Evolutionary conservation across 495 filamentous ascomycete species (phyloP).

Genomic region (Paragyromitra xinjiangensis): DNA sequence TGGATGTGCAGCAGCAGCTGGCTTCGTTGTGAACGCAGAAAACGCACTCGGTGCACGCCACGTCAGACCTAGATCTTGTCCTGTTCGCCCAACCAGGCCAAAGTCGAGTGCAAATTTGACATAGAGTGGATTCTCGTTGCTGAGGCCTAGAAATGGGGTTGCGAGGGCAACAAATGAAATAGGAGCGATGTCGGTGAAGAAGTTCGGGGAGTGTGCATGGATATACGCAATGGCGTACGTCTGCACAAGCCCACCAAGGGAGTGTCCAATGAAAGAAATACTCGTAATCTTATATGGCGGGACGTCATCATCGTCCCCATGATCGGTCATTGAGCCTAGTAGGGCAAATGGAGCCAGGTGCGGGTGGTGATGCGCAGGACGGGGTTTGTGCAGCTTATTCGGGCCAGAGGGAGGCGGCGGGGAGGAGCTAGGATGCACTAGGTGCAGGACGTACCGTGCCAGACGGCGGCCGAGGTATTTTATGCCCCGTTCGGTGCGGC

Average conservation of each 20-base stretch:
- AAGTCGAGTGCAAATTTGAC: conserved; percentile 97
- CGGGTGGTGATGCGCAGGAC: conserved; percentile 51
- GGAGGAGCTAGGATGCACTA: conserved; percentile 92
- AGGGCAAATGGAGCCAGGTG: conserved; percentile 40
- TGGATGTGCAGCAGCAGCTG: conserved; percentile 19
- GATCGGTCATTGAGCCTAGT: neutral
- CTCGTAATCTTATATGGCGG: conserved; percentile 86
- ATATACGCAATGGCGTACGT: conserved; percentile 98
- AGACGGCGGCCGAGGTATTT: conserved; percentile 95
- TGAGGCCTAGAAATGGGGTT: conserved; percentile 88
- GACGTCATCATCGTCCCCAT: conserved; percentile 57
- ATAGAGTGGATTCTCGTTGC: conserved; percentile 96
- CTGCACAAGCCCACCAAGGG: conserved; percentile 88
- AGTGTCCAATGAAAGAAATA: conserved; percentile 95
- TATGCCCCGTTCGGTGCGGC: conserved; percentile 90
- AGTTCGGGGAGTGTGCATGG: conserved; percentile 89
- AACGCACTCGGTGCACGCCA: conserved; percentile 80
- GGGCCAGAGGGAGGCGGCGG: conserved; percentile 70
- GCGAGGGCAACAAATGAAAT: conserved; percentile 95
- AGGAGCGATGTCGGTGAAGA: conserved; percentile 86
- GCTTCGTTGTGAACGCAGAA: conserved; percentile 46
- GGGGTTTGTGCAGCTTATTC: conserved; percentile 54
- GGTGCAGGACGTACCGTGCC: conserved; percentile 85
- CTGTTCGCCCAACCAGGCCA: conserved; percentile 91
- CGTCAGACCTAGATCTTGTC: conserved; percentile 91